Evolutionary conservation across 2,329 filamentous ascomycete species (phyloP), one percentile per base, ranked within the genome.

Genomic region (Colletotrichum tanaceti): DNA sequence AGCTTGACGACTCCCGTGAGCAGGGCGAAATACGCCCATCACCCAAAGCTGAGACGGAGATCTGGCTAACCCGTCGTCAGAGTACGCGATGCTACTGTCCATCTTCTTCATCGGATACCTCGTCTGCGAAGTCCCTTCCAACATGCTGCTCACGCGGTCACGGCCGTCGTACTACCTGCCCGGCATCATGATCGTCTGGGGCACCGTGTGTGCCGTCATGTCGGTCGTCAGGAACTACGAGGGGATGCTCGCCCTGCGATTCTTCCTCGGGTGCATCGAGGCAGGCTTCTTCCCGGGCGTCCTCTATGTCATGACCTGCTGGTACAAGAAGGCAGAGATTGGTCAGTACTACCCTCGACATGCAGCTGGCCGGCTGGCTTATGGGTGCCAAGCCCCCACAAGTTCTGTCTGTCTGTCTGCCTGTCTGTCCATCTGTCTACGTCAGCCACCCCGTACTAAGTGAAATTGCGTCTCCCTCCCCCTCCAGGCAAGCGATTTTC

Each of bases 61-160:
- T 10, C 28, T 39, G 5, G 4, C 24, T 60, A 54, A 53, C 18
- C 28, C 1, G 16, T 1, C 14, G 1, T 2, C 35, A 58, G 75
- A 86, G 72, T 87, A 87, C 73, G 82, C 80, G 0, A 79, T 84
- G 65, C 75, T 81, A 4, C 73, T 88, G 16, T 80, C 86, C 1
- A 82, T 88, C 5, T 88, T 87, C 77, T 87, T 86, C 72, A 78
- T 84, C 63, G 78, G 76, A 52, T 86, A 87, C 71, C 81, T 88
- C 39, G 71, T 84, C 7, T 86, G 84, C 68, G 85, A 87, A 72
- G 79, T 85, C 1, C 85, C 85, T 0, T 84, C 81, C 57, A 87
- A 86, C 74, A 81, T 87, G 73, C 76, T 86, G 18, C 78, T 87
- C 24, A 79, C 81, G 28, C 79, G 79, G 46, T 80, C 81, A 11